A percentile compares a stretch with the other conserved stretches of the same genome.
phyloP scores from a whole-genome alignment of 2,329 filamentous ascomycete species.

The Emmonsiellopsis sp. region DNA sequence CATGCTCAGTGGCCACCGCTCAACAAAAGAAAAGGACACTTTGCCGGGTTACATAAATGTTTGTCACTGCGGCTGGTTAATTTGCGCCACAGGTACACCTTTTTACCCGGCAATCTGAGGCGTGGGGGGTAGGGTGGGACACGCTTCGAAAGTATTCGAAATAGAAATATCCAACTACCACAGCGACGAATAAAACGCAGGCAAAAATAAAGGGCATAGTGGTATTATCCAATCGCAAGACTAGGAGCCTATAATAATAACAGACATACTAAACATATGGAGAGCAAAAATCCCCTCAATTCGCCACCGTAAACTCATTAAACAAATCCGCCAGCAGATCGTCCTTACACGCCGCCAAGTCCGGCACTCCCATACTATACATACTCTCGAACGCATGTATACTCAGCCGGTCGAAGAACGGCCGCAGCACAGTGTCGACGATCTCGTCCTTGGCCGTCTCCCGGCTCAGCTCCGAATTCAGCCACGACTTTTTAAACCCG shows the following conservation, averaged over 20 bases:
- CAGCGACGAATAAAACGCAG: no score
- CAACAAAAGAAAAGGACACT: neutral
- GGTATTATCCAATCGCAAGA: no score
- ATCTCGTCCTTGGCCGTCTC: conserved; percentile 51
- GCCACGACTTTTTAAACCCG: conserved; percentile 30
- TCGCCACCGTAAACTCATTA: conserved; percentile 57
- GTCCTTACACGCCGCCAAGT: conserved; percentile 54
- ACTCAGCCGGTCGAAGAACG: conserved; percentile 85
- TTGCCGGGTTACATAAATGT: neutral
- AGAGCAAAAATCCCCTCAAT: conserved; percentile 10
- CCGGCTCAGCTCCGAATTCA: conserved; percentile 39
- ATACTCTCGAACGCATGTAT: conserved; percentile 90
- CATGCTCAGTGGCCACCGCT: neutral
- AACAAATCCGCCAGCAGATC: conserved; percentile 66
- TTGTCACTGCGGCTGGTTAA: no score
- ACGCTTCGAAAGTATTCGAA: no score
- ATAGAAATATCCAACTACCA: no score
- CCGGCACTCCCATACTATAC: conserved; percentile 69
- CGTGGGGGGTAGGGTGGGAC: no score
- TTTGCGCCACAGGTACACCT: no score
- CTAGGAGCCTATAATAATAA: neutral
- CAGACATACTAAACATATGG: neutral
- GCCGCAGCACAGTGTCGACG: conserved; percentile 66
- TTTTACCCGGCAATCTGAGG: no score
- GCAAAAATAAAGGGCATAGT: no score